Base-by-base conservation (phyloP, 2,329 filamentous ascomycete genomes). In the Daldinia eschscholtzii region DNA sequence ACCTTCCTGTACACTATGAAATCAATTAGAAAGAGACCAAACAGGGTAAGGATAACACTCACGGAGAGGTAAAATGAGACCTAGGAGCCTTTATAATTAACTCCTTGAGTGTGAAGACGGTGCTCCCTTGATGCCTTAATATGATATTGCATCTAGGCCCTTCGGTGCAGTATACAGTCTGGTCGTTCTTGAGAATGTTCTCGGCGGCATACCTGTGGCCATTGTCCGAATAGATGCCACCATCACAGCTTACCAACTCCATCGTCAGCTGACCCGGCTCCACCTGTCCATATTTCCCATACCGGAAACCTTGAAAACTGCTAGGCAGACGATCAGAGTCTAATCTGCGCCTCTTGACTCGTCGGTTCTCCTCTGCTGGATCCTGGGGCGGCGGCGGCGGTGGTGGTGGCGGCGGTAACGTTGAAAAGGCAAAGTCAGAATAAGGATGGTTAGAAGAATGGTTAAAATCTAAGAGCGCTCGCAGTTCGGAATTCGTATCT, bases 241-340 rank as follows among this genome's bases (percentile, higher is more conserved):
- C 94, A 79, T 98, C 94, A 77, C 94, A 98, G 83, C 91, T 96
- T 56, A 93, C 87, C 70, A 98, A 90, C 77, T 97, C 92, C 92
- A 98, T 93, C 69, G 87, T 91, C 75, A 98, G 82, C 71, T 88
- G 86, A 3, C 94, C 94, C 0, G 93, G 88, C 67, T 96, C 92
- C 15, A 97, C 92, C 80, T 97, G 94, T 18, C 94, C 95, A 78
- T 91, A 93, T 75, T 90, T 90, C 23, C 94, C 95, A 78, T 98
- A 98, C 70, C 88, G 90, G 77, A 94, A 93, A 1, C 85, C 87
- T 67, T 81, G 82, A 72, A 84, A 86, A 42, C 78, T 78, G 6
- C 83, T 80, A 28, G 83, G 80, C 13, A 84, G 79, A 53, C 85
- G 84, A 69, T 92, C 90, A 1, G 87, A 84, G 73, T 93, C 91